These are phyloP conservation scores for Suillus sp. DNA, from an alignment of 768 basidiomycete genomes.

Conservation along the genomic window DNA sequence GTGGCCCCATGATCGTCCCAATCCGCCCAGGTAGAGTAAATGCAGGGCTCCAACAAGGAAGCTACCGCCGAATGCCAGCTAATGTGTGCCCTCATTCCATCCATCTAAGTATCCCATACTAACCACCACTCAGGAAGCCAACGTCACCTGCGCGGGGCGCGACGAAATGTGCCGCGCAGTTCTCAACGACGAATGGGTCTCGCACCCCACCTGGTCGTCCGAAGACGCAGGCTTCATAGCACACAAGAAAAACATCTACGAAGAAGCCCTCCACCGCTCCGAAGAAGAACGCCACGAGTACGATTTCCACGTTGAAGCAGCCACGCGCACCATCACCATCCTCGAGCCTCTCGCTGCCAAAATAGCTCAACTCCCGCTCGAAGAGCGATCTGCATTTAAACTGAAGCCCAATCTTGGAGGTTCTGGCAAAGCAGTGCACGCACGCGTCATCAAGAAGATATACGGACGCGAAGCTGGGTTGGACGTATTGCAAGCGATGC, in stretches of 20 bases:
- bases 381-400: slow-evolving; percentile 81
- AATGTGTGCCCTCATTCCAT: slow-evolving; percentile 53
- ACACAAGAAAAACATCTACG: slow-evolving; percentile 93
- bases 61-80: slow-evolving; percentile 84
- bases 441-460: slow-evolving; percentile 94
- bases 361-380: slow-evolving; percentile 73
- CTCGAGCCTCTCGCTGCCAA: slow-evolving; percentile 92
- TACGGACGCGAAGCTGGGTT: slow-evolving; percentile 86
- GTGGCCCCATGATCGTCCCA: slow-evolving; percentile 35
- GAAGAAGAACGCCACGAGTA: slow-evolving; percentile 99
- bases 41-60: slow-evolving; percentile 74
- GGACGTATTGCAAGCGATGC: slow-evolving; percentile 85
- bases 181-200: slow-evolving; percentile 98
- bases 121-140: slow-evolving; percentile 62
- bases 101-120: slow-evolving; percentile 10
- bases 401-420: slow-evolving; percentile 89
- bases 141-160: slow-evolving; percentile 89
- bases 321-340: slow-evolving; percentile 84
- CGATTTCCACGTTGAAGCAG: slow-evolving; percentile 97
- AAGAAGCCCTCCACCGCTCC: slow-evolving; percentile 93
- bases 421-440: slow-evolving; percentile 83
- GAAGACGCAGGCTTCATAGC: slow-evolving; percentile 92
- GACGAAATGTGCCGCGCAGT: slow-evolving; percentile 97
- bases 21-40: slow-evolving; percentile 63
- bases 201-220: slow-evolving; percentile 92